Evolutionary conservation across 225 moss, liverwort and hornwort genomes (phyloP).

Genomic region (Marchantia paleacea): DNA sequence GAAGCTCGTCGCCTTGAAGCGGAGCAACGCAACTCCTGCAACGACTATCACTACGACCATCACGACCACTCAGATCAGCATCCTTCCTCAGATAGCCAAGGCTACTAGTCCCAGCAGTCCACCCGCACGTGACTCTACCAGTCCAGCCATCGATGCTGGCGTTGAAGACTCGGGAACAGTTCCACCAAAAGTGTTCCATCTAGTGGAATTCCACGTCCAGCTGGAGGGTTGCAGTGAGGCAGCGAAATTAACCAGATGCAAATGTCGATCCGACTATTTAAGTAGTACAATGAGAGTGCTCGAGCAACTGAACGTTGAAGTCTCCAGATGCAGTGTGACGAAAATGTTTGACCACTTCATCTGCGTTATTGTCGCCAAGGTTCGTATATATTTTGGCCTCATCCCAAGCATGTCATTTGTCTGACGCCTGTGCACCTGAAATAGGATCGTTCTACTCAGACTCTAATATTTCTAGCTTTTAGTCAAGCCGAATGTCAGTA

Average conservation of each 20-base stretch:
- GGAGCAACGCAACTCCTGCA: neutral
- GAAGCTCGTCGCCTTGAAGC: constrained; percentile 7
- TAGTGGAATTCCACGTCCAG: constrained; percentile 41
- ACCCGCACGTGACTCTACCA: neutral
- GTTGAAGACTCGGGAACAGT: neutral
- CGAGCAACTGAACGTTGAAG: constrained; percentile 37
- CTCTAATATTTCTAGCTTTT: neutral
- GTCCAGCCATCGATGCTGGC: neutral
- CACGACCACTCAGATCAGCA: neutral
- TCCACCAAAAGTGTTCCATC: neutral
- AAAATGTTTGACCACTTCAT: constrained; percentile 41
- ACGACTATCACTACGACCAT: neutral
- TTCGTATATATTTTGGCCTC: neutral
- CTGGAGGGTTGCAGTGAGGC: constrained; percentile 31
- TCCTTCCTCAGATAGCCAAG: neutral
- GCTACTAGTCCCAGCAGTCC: neutral
- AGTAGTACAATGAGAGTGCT: constrained; percentile 37
- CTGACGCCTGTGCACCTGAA: neutral
- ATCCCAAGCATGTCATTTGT: neutral
- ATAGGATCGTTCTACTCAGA: neutral
- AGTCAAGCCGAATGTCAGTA: neutral
- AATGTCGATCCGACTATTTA: constrained; percentile 34
- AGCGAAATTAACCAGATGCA: constrained; percentile 32
- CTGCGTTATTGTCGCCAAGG: constrained; percentile 41
- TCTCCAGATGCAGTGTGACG: constrained; percentile 41